phyloP scores from a whole-genome alignment of 345 rosid species.

The Eucalyptus marginata region DNA sequence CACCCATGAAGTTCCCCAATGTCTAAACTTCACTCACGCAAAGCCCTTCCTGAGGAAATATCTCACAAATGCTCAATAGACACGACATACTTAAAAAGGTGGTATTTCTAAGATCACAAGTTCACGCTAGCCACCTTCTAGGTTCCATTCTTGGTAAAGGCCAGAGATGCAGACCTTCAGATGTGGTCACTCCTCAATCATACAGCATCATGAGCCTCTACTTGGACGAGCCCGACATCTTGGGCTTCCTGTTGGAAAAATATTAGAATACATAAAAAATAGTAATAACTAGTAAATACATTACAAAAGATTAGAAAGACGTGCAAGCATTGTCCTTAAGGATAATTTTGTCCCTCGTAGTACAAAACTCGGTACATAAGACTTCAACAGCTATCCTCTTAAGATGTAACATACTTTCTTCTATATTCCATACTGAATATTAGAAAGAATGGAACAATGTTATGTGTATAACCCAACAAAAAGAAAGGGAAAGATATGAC shows the following conservation, averaged over 20 bases:
- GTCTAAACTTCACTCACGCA: background rate
- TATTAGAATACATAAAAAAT: no score
- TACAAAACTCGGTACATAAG: no score
- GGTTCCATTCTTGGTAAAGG: slow-evolving; percentile 23
- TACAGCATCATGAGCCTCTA: slow-evolving; percentile 17
- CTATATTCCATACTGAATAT: no score
- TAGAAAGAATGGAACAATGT: no score
- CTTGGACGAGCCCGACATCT: slow-evolving; percentile 16
- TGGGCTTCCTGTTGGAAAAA: slow-evolving; percentile 3
- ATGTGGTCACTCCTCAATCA: slow-evolving; percentile 12
- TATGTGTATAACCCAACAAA: no score
- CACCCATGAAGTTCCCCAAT: background rate
- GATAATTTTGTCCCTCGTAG: no score
- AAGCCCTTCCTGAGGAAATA: background rate
- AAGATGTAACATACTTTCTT: no score
- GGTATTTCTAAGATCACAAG: background rate
- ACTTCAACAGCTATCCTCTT: no score
- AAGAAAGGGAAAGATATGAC: no score
- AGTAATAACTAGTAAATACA: no score
- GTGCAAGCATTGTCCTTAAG: no score
- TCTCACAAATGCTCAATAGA: background rate
- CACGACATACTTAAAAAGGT: background rate
- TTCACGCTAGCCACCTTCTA: slow-evolving; percentile 29
- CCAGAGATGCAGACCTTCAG: slow-evolving; percentile 17
- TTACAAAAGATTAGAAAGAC: no score